Evolutionary conservation across 179 eudicot genomes (phyloP), one percentile per base, ranked within the genome.

Genomic region (Beta macrorhiza): DNA sequence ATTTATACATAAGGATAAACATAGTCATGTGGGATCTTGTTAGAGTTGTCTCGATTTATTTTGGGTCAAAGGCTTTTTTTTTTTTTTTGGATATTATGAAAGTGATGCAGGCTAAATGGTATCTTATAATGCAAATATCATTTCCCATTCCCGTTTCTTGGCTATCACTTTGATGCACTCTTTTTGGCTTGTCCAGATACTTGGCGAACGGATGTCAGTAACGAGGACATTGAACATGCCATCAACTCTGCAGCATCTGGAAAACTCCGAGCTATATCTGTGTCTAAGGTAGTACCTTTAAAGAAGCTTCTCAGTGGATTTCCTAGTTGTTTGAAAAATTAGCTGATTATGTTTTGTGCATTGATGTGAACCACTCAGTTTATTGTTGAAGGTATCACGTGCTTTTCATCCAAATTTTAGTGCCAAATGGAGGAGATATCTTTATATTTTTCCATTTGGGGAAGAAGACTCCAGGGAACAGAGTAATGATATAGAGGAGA

Each of bases 351-450:
- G 70, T 59, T 64, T 10, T 78, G 67, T 70, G 72, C 44, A 32
- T 63, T 56, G 20, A 75, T 77, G 81, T 79, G 70, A 77, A 53
- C 58, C 14, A 57, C 68, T 37, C 67, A 65, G 65, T 77, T 55
- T 53, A 47, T 68, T 80, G 49, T 86, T 79, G 77, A 82, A 94
- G 98, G 93, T 95, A 62, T 89, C 99, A 51, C 93, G 99, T 72
- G 91, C 84, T 74, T 95, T 95, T 87, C 99, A 95, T 88, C 99
- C 98, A 65, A 95, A 92, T 83, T 95, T 93, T 85, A 88, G 90
- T 86, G 99, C 99, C 80, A 92, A 93, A 83, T 95, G 99, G 99
- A 93, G 98, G 82, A 92, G 89, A 79, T 95, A 95, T 86, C 76
- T 95, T 80, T 95, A 95, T 85, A 89, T 95, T 79, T 93, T 93